These are phyloP conservation scores for Penicillium tannophilum DNA, from an alignment of 495 filamentous ascomycete species.

Conservation along the genomic window DNA sequence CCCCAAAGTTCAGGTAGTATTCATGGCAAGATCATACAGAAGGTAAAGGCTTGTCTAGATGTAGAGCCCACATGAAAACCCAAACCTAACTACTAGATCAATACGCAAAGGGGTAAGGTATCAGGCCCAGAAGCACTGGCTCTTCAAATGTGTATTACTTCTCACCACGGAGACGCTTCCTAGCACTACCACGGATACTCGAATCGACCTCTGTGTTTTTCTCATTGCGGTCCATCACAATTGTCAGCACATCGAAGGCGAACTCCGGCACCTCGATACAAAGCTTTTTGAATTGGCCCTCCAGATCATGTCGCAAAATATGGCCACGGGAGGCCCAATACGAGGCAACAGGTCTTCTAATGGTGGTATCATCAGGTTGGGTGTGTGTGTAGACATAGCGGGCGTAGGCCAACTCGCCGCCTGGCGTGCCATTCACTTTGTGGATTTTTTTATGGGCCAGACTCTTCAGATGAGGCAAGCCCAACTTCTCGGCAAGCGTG, in stretches of 20 bases:
- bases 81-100: neutral
- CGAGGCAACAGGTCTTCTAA: slow-evolving; percentile 81
- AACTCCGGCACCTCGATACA: slow-evolving; percentile 92
- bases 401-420: slow-evolving; percentile 87
- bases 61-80: neutral
- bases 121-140: too few species aligned
- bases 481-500: slow-evolving; percentile 81
- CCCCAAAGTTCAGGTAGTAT: neutral
- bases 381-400: slow-evolving; percentile 87
- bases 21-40: neutral
- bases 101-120: neutral
- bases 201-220: slow-evolving; percentile 45
- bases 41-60: neutral
- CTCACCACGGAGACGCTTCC: slow-evolving; percentile 37
- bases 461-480: slow-evolving; percentile 68
- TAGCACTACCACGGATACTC: slow-evolving; percentile 31
- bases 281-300: slow-evolving; percentile 75
- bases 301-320: slow-evolving; percentile 78
- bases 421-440: slow-evolving; percentile 78
- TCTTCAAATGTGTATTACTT: slow-evolving; percentile 12
- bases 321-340: slow-evolving; percentile 88
- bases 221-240: slow-evolving; percentile 68
- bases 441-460: slow-evolving; percentile 88
- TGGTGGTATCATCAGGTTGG: slow-evolving; percentile 62
- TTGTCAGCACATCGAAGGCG: slow-evolving; percentile 80